Evolutionary conservation across 257 asterid genomes (phyloP).

Genomic region (Cordia subcordata): DNA sequence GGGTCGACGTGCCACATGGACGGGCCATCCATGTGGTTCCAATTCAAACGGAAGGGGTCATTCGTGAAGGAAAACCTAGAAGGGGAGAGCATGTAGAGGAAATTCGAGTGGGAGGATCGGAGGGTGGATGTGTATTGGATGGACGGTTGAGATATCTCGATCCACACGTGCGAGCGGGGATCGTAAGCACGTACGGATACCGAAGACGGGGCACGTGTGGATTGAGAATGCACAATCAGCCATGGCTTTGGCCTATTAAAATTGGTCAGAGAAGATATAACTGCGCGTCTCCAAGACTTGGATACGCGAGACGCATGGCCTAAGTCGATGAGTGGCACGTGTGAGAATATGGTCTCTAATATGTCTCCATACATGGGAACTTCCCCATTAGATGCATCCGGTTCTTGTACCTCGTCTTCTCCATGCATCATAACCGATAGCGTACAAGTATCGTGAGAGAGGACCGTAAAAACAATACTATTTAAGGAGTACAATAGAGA

Average conservation of each 20-base stretch:
- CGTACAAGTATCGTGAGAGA: too few relatives aligned
- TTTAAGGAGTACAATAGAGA: too few relatives aligned
- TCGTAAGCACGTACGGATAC: conserved; percentile 47
- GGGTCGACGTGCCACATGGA: conserved; percentile 61
- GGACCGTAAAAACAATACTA: too few relatives aligned
- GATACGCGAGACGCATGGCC: conserved; percentile 55
- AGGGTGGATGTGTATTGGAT: conserved; percentile 25
- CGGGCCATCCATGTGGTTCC: conserved; percentile 53
- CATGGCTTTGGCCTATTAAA: conserved; percentile 48
- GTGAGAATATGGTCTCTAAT: conserved; percentile 43
- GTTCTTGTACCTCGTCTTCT: background rate
- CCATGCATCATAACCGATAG: background rate
- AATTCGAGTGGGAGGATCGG: conserved; percentile 47
- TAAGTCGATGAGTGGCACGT: conserved; percentile 55
- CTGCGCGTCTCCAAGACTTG: conserved; percentile 51
- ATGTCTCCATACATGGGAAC: conserved; percentile 39
- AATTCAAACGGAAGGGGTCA: conserved; percentile 44
- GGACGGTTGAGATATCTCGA: conserved; percentile 36
- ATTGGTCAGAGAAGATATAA: conserved; percentile 51
- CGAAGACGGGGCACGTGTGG: conserved; percentile 33
- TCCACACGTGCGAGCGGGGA: conserved; percentile 63
- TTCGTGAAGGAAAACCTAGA: conserved; percentile 48
- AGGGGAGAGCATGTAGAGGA: conserved; percentile 52
- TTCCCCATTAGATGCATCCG: conserved; percentile 9
- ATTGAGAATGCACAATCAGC: conserved; percentile 63